A percentile compares a stretch with the other conserved stretches of the same genome.
Evolutionary conservation across 2,329 filamentous ascomycete genomes (phyloP).

Genomic region (Davidsoniella australis): DNA sequence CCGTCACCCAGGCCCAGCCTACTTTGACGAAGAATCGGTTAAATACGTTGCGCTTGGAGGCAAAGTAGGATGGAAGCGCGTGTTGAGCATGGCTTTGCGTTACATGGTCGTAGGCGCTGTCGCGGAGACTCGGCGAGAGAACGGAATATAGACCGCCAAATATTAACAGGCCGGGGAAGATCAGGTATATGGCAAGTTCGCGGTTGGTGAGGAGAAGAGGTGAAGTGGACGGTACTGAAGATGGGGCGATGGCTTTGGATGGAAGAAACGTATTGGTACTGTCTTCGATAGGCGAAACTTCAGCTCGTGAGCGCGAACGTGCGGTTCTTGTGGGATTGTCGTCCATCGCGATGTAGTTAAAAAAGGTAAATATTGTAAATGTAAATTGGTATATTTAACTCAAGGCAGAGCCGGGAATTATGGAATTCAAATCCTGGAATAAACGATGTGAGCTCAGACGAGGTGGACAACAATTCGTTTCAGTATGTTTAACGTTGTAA

Average conservation of each 20-base stretch:
- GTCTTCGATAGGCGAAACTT: not conserved
- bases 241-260: no score
- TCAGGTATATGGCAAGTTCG: conserved; percentile 44
- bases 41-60: conserved; percentile 81
- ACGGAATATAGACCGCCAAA: conserved; percentile 68
- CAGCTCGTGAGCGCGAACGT: conserved; percentile 15
- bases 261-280: no score
- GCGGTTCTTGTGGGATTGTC: no score
- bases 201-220: conserved; percentile 54
- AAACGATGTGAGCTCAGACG: no score
- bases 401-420: no score
- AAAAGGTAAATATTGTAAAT: no score
- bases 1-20: conserved; percentile 81
- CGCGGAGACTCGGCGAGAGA: conserved; percentile 55
- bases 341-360: no score
- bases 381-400: no score
- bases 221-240: conserved; percentile 15
- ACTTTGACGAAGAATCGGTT: conserved; percentile 89
- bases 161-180: conserved; percentile 64
- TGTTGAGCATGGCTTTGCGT: conserved; percentile 45
- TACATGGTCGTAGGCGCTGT: conserved; percentile 41
- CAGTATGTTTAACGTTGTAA: no score
- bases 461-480: no score
- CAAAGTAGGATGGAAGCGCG: conserved; percentile 68
- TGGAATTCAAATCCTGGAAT: no score